Evolutionary conservation across 306 rosid species (phyloP), one percentile per base, ranked within the genome.

Genomic region (Abrus precatorius): DNA sequence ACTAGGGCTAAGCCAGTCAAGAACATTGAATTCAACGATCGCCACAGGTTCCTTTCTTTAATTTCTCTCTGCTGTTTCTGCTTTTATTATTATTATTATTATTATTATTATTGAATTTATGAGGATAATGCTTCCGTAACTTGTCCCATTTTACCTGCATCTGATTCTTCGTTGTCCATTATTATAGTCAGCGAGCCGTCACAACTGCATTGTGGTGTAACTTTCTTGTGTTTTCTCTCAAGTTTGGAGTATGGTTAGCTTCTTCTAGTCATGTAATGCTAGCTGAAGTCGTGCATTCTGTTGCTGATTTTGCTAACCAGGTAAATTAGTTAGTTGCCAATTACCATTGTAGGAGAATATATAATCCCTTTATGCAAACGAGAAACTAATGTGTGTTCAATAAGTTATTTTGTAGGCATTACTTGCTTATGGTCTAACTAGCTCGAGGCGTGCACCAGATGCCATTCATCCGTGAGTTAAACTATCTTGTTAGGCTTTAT

Each of bases 401-500:
- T 82, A 1, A 64, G 65, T 66, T 72, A n/a, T 64, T 64, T 90
- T 92, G 86, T 87, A 96, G 99, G 98, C 90, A 0, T 95, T 96
- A 56, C 98, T 96, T 85, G 98, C 99, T 69, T 96, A 96, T 68
- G 99, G 99, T 77, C 89, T 96, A 81, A 84, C 84, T 85, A 96
- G 99, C 90, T 96, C 99, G 69, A 92, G 98, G 80, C 98, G 99
- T 57, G 99, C 99, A 61, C 99, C 99, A 8, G 99, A 96, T 86
- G 98, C 98, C 74, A 69, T 93, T 48, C 99, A 96, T 81, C 98
- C 98, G 99, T 96, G 82, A 93, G 99, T 89, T 50, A 20, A 55
- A 10, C 36, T 36, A 11, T 56, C 12, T 68, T 69, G 32, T 57
- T 52, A 1, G 11, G 45, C 72, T 83, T 47, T 64, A 28, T 7